Evolutionary conservation across 208 protist genomes (phyloP).

Genomic region (Eutreptiella sp.): DNA sequence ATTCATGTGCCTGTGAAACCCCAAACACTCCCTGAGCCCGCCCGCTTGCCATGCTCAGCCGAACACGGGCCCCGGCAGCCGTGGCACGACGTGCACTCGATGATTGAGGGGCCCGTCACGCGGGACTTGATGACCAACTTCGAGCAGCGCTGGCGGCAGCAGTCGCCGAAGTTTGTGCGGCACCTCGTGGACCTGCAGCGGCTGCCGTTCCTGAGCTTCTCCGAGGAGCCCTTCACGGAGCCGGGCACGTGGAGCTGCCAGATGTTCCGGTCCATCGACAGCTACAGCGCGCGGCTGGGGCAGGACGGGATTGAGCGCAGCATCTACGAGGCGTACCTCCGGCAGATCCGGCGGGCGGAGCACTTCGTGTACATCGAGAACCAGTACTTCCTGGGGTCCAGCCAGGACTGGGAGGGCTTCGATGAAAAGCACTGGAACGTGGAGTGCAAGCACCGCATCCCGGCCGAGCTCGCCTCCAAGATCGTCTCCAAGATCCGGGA

Average conservation of each 20-base stretch:
- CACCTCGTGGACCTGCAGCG: slow-evolving; percentile 25
- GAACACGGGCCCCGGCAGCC: too few relatives aligned
- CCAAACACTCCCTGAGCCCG: too few relatives aligned
- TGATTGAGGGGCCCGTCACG: slow-evolving; percentile 1
- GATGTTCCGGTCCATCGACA: slow-evolving; percentile 34
- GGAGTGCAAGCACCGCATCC: too few relatives aligned
- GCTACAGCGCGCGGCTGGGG: too few relatives aligned
- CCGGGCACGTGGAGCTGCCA: slow-evolving; percentile 23
- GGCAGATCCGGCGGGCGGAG: slow-evolving; percentile 30
- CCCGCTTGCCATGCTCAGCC: too few relatives aligned
- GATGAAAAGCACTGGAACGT: too few relatives aligned
- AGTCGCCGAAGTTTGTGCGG: slow-evolving; percentile 26
- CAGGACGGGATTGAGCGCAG: slow-evolving; percentile 13
- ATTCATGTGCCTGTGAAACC: too few relatives aligned
- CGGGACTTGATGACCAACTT: neutral
- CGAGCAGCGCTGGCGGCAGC: slow-evolving; percentile 25
- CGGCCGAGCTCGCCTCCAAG: slow-evolving; percentile 16
- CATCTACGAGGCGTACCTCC: slow-evolving; percentile 36
- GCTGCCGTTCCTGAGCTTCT: too few relatives aligned
- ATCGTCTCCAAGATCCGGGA: slow-evolving; percentile 23
- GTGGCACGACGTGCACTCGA: slow-evolving; percentile 13
- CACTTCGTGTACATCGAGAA: slow-evolving; percentile 44
- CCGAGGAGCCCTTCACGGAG: slow-evolving; percentile 34
- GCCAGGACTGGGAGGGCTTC: too few relatives aligned
- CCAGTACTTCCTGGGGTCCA: slow-evolving; percentile 32